Percentiles rank a stretch among this genome's conserved stretches.
Conservation (phyloP, 2,329 filamentous ascomycete species). For the Camillea tinctor region DNA sequence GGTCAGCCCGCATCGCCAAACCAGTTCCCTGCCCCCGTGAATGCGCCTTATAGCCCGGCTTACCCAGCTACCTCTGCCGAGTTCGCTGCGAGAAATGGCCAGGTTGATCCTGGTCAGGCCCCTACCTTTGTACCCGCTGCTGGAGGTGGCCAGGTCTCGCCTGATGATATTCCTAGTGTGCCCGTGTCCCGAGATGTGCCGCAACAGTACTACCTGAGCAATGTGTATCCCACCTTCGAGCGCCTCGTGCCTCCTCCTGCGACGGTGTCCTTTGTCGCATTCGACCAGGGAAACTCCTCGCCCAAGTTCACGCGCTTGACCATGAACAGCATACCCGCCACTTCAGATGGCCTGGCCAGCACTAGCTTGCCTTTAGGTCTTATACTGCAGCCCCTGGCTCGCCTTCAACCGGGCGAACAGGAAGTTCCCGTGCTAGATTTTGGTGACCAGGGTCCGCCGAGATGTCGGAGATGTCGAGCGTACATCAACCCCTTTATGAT, state of each 20-base stretch:
- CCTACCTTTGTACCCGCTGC: conserved; percentile 56
- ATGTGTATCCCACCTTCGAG: conserved; percentile 94
- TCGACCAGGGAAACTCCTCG: conserved; percentile 93
- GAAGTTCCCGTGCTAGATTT: conserved; percentile 93
- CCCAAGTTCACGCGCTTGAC: conserved; percentile 91
- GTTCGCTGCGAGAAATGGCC: conserved; percentile 44
- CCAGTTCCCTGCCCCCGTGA: conserved; percentile 62
- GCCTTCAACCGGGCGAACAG: conserved; percentile 78
- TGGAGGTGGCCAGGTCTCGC: conserved; percentile 75
- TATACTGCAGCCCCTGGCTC: conserved; percentile 82
- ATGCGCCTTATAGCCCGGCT: conserved; percentile 49
- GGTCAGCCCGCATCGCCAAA: conserved; percentile 46
- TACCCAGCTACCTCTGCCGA: conserved; percentile 42
- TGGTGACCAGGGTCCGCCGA: conserved; percentile 83
- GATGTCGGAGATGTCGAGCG: conserved; percentile 87
- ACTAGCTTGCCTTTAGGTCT: conserved; percentile 86
- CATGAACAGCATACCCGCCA: conserved; percentile 87
- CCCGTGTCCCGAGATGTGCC: conserved; percentile 79
- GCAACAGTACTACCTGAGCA: conserved; percentile 79
- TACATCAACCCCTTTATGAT: conserved; percentile 99
- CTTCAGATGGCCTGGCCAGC: conserved; percentile 72
- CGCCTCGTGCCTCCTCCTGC: conserved; percentile 88
- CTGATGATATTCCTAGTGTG: conserved; percentile 90
- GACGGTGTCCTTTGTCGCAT: conserved; percentile 84
- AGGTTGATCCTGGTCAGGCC: conserved; percentile 35